Evolutionary conservation across 2,329 filamentous ascomycete genomes (phyloP).

Genomic region (Aspergillus arachidicola): DNA sequence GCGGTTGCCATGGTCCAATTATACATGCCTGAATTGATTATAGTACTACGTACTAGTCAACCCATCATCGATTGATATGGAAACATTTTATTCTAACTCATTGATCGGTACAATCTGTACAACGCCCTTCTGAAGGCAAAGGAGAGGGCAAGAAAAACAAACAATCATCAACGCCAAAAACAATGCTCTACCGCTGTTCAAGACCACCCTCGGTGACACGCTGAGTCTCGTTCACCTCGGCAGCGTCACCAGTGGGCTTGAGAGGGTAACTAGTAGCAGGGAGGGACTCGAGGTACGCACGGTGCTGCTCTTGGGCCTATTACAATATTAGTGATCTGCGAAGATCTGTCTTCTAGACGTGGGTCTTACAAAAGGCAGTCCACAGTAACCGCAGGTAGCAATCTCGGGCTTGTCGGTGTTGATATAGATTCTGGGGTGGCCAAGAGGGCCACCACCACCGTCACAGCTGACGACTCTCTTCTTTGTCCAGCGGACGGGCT

Average conservation of each 20-base stretch:
- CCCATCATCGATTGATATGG: background rate
- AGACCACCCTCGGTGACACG: constrained; percentile 61
- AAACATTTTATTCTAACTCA: constrained; percentile 27
- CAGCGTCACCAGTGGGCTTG: constrained; percentile 60
- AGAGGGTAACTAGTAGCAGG: constrained; percentile 82
- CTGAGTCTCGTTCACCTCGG: constrained; percentile 61
- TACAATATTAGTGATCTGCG: constrained; percentile 3
- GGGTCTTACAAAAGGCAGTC: constrained; percentile 79
- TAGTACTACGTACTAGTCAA: too few relatives aligned
- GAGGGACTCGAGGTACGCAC: constrained; percentile 79
- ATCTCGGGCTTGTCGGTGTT: constrained; percentile 98
- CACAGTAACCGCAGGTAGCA: constrained; percentile 86
- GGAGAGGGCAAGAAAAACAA: constrained; percentile 25
- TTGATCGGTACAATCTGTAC: constrained; percentile 41
- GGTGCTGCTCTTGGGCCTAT: constrained; percentile 88
- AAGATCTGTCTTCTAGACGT: background rate
- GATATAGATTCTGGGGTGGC: constrained; percentile 94
- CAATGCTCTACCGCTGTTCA: constrained; percentile 59
- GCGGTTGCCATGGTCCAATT: too few relatives aligned
- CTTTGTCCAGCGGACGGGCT: constrained; percentile 91
- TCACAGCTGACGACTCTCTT: constrained; percentile 82
- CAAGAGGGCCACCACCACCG: constrained; percentile 84
- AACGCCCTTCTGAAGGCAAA: constrained; percentile 31
- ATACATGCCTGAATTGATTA: too few relatives aligned
- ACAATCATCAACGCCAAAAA: constrained; percentile 40